A percentile compares a stretch with the other conserved stretches of the same genome.
phyloP scores from a whole-genome alignment of 805 yeast species.

The Starmera quercuum region DNA sequence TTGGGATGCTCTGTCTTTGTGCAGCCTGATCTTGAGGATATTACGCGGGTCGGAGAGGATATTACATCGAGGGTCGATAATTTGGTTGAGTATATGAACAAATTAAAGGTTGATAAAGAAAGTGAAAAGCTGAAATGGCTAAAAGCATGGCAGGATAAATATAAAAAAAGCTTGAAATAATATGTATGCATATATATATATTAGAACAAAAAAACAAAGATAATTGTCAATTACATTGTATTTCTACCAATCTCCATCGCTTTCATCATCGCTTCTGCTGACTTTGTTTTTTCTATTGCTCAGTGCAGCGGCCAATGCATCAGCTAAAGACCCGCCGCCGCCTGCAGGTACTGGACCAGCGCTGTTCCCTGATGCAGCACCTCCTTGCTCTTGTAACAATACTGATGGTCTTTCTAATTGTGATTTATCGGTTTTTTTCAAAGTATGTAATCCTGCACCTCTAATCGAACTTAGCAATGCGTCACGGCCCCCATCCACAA shows the following conservation, averaged over 20 bases:
- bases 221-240: not conserved
- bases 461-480: slow-evolving; percentile 84
- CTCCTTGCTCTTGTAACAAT: slow-evolving; percentile 61
- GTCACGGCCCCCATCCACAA: slow-evolving; percentile 57
- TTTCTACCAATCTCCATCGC: slow-evolving; percentile 65
- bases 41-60: slow-evolving; percentile 24
- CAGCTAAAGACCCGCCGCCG: slow-evolving; percentile 65
- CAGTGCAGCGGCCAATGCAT: slow-evolving; percentile 83
- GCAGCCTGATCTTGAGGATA: slow-evolving; percentile 18
- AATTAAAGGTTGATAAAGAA: slow-evolving; percentile 40
- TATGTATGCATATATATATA: not conserved
- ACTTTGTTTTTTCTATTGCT: slow-evolving; percentile 78
- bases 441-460: slow-evolving; percentile 58
- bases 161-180: slow-evolving; percentile 3
- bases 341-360: slow-evolving; percentile 36
- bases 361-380: slow-evolving; percentile 35
- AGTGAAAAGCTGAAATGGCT: slow-evolving; percentile 50
- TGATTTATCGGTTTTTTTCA: slow-evolving; percentile 75
- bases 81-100: slow-evolving; percentile 24
- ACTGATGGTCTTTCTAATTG: slow-evolving; percentile 77
- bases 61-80: slow-evolving; percentile 14
- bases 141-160: slow-evolving; percentile 44
- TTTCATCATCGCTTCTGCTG: slow-evolving; percentile 74
- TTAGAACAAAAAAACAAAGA: slow-evolving; percentile 1
- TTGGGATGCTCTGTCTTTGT: slow-evolving; percentile 50